These are phyloP conservation scores for Lactarius hatsudake DNA, from an alignment of 768 basidiomycete species.

Conservation along the genomic window DNA sequence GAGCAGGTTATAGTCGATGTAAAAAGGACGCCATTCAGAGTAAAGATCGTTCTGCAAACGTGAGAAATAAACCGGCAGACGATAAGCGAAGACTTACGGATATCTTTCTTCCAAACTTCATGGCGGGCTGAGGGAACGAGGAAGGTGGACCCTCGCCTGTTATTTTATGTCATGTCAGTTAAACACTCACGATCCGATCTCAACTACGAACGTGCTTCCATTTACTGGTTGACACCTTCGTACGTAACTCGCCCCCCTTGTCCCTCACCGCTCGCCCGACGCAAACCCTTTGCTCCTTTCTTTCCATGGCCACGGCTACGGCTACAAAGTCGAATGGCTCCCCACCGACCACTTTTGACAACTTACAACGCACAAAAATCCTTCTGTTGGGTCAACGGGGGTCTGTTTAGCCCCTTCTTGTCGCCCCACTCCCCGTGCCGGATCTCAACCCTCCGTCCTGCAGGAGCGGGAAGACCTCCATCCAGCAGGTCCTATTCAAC, in stretches of 20 bases:
- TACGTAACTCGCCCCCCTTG: neutral
- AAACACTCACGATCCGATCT: neutral
- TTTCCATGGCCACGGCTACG: constrained; percentile 13
- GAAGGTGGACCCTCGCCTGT: neutral
- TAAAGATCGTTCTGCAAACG: constrained; percentile 72
- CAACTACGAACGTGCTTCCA: constrained; percentile 17
- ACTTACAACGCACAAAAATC: constrained; percentile 57
- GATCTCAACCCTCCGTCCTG: constrained; percentile 9
- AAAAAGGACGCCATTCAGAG: constrained; percentile 86
- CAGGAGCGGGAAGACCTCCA: constrained; percentile 92
- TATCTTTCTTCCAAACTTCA: constrained; percentile 85
- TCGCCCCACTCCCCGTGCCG: neutral
- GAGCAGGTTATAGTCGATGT: constrained; percentile 84
- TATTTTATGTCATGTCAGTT: constrained; percentile 10
- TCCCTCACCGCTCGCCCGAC: neutral
- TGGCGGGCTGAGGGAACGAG: constrained; percentile 31
- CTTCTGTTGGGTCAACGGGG: constrained; percentile 71
- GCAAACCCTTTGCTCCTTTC: neutral
- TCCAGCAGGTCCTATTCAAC: constrained; percentile 90
- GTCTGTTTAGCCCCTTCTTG: constrained; percentile 35
- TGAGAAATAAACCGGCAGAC: neutral
- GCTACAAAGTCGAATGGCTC: constrained; percentile 16
- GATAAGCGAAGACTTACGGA: constrained; percentile 42
- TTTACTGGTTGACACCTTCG: constrained; percentile 1
- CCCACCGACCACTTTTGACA: constrained; percentile 22